These are phyloP conservation scores for Lepidium sativum DNA, from an alignment of 345 rosid species.

Conservation along the genomic window DNA sequence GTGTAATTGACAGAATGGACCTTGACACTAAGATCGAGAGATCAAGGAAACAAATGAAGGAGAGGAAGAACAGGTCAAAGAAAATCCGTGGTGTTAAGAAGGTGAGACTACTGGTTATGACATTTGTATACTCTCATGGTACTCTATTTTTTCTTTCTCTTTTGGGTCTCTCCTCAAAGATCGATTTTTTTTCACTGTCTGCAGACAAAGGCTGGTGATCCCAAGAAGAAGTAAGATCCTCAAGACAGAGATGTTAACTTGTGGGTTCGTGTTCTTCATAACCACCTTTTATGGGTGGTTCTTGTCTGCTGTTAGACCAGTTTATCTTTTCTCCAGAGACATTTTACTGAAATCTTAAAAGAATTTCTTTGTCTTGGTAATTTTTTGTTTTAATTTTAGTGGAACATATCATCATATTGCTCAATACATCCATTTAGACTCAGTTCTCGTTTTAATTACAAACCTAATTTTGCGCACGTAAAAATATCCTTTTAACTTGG, in stretches of 20 bases:
- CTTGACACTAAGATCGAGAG: conserved; percentile 84
- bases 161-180: not conserved
- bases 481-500: no score
- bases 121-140: not conserved
- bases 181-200: not conserved
- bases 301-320: conserved; percentile 10
- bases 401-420: no score
- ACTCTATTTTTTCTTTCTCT: not conserved
- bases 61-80: conserved; percentile 90
- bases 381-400: not conserved
- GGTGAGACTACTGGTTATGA: conserved; percentile 30
- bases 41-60: conserved; percentile 95
- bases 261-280: not conserved
- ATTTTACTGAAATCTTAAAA: not conserved
- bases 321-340: conserved; percentile 9
- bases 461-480: no score
- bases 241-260: not conserved
- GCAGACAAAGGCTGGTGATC: conserved; percentile 92
- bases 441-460: no score
- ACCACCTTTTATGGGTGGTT: conserved; percentile 6
- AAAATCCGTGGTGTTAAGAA: conserved; percentile 97
- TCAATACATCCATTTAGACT: no score
- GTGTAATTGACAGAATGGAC: conserved; percentile 61
- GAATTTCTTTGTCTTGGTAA: not conserved
- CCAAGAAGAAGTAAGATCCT: conserved; percentile 69